These are phyloP conservation scores for Pseudogymnoascus sp. DNA, from an alignment of 2,329 filamentous ascomycete species.

Conservation along the genomic window DNA sequence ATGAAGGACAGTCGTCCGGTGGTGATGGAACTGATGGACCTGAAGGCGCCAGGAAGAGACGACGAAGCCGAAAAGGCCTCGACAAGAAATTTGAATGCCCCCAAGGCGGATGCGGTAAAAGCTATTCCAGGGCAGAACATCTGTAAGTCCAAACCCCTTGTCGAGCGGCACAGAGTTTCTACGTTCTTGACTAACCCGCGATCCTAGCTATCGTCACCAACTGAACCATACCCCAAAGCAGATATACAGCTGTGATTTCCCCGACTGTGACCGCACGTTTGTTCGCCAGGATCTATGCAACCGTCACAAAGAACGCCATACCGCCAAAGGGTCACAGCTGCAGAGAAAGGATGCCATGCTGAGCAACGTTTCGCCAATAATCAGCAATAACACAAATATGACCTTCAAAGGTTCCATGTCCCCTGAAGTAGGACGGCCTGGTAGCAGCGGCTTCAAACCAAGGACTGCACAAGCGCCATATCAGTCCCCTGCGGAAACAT, in stretches of 20 bases:
- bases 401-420: slow-evolving; percentile 22
- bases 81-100: slow-evolving; percentile 81
- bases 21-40: slow-evolving; percentile 21
- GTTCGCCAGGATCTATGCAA: slow-evolving; percentile 89
- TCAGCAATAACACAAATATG: neutral
- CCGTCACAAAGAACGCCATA: slow-evolving; percentile 73
- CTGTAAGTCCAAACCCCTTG: slow-evolving; percentile 49
- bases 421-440: slow-evolving; percentile 26
- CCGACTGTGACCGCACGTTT: slow-evolving; percentile 82
- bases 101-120: slow-evolving; percentile 83
- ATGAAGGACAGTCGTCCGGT: slow-evolving; percentile 26
- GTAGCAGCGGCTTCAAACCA: slow-evolving; percentile 19
- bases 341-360: slow-evolving; percentile 65
- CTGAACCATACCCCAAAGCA: slow-evolving; percentile 94
- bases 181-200: slow-evolving; percentile 5
- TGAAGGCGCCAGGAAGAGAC: slow-evolving; percentile 40
- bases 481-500: slow-evolving; percentile 26
- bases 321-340: slow-evolving; percentile 67
- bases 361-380: slow-evolving; percentile 35
- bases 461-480: slow-evolving; percentile 24
- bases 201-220: slow-evolving; percentile 69
- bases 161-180: slow-evolving; percentile 15
- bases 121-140: slow-evolving; percentile 93
- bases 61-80: slow-evolving; percentile 67
- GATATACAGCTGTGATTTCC: slow-evolving; percentile 88